phyloP scores from a whole-genome alignment of 331 rosid species.

The Telfairia occidentalis region DNA sequence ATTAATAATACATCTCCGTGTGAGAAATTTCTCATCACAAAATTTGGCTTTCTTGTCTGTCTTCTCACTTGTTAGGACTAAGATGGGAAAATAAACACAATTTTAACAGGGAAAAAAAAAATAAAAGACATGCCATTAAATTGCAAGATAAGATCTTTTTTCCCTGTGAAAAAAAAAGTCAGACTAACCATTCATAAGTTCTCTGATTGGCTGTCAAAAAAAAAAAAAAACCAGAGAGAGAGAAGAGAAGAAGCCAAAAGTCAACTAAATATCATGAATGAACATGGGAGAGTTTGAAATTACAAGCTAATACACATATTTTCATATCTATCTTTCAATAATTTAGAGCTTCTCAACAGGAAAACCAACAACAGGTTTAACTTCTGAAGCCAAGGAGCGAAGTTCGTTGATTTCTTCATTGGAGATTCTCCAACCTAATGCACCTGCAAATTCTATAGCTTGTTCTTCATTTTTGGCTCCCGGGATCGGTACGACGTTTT shows the following conservation, averaged over 20 bases:
- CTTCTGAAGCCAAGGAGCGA: constrained; percentile 52
- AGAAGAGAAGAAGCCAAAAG: neutral
- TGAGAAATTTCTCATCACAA: neutral
- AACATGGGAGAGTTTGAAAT: neutral
- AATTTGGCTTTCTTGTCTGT: neutral
- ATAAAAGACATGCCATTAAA: neutral
- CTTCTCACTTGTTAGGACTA: neutral
- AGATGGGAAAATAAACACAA: neutral
- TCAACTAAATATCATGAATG: neutral
- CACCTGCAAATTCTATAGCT: constrained; percentile 59
- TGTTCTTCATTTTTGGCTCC: constrained; percentile 80
- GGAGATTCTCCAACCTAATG: constrained; percentile 68
- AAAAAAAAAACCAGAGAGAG: too few relatives aligned
- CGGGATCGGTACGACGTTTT: constrained; percentile 75
- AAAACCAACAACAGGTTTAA: constrained; percentile 52
- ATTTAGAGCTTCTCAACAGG: constrained; percentile 61
- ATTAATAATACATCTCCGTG: neutral
- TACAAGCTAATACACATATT: neutral
- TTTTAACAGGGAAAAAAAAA: neutral
- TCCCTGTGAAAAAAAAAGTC: neutral
- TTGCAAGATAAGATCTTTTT: neutral
- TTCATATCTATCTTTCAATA: neutral
- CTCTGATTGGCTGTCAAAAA: too few relatives aligned
- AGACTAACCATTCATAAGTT: neutral
- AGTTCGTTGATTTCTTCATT: constrained; percentile 51